Percentiles rank a stretch among this genome's conserved stretches.
Evolutionary conservation across 2,329 filamentous ascomycete species (phyloP).

Genomic region (Leptodontidium sp.): DNA sequence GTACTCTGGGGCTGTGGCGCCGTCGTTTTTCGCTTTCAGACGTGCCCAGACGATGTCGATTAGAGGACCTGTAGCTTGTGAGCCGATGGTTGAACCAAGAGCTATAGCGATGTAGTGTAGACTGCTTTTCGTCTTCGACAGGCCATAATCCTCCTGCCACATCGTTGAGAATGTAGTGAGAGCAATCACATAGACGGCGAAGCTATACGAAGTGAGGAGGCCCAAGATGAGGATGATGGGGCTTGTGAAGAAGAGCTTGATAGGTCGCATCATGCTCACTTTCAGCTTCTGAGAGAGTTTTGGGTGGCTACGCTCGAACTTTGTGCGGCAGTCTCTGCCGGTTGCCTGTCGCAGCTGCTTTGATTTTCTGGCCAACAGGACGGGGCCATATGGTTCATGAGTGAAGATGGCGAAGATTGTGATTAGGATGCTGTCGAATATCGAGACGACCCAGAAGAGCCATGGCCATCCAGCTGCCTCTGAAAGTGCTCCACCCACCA

Average conservation of each 20-base stretch:
- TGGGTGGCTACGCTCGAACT: conserved; percentile 39
- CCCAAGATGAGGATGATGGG: conserved; percentile 60
- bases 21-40: conserved; percentile 46
- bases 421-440: conserved; percentile 52
- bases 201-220: conserved; percentile 57
- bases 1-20: conserved; percentile 70
- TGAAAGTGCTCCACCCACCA: conserved; percentile 54
- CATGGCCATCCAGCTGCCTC: conserved; percentile 59
- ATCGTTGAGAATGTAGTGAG: conserved; percentile 66
- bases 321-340: conserved; percentile 52
- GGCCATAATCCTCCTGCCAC: conserved; percentile 61
- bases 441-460: conserved; percentile 59
- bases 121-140: conserved; percentile 62
- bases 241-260: conserved; percentile 60
- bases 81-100: conserved; percentile 48
- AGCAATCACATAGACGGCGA: conserved; percentile 60
- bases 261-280: conserved; percentile 43
- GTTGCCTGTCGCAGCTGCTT: conserved; percentile 56
- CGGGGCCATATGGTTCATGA: conserved; percentile 56
- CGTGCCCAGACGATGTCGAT: conserved; percentile 37
- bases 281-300: conserved; percentile 51
- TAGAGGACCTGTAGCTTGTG: conserved; percentile 49
- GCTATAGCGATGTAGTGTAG: conserved; percentile 59
- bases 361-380: conserved; percentile 56
- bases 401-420: conserved; percentile 55